Evolutionary conservation across 1,284 basidiomycete species (phyloP).

Genomic region (Sporisorium iseilematis-ciliati): DNA sequence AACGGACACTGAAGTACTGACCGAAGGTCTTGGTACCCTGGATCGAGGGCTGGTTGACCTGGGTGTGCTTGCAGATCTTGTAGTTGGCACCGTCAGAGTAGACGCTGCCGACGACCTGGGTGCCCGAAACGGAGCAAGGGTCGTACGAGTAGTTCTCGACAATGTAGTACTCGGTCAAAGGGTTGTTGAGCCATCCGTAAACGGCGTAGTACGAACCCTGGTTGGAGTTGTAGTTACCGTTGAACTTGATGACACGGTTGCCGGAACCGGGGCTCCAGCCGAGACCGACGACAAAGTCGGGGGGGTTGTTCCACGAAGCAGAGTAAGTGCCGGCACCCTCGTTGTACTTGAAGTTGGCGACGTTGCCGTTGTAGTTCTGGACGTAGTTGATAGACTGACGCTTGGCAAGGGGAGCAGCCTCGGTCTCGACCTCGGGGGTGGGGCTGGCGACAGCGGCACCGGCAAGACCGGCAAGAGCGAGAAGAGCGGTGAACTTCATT

Average conservation of each 20-base stretch:
- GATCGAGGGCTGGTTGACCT: slow-evolving; percentile 44
- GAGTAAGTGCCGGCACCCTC: slow-evolving; percentile 29
- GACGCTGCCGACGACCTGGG: slow-evolving; percentile 23
- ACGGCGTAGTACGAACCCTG: slow-evolving; percentile 39
- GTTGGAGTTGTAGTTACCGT: slow-evolving; percentile 27
- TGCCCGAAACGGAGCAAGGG: slow-evolving; percentile 24
- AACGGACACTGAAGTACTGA: slow-evolving; percentile 36
- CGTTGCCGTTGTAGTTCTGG: slow-evolving; percentile 41
- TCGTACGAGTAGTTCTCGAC: slow-evolving; percentile 45
- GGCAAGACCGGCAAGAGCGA: slow-evolving; percentile 16
- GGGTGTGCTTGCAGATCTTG: slow-evolving; percentile 47
- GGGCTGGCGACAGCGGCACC: slow-evolving; percentile 25
- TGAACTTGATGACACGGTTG: slow-evolving; percentile 34
- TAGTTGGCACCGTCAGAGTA: slow-evolving; percentile 33
- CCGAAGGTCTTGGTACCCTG: slow-evolving; percentile 45
- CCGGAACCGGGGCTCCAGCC: slow-evolving; percentile 24
- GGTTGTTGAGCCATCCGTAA: slow-evolving; percentile 44
- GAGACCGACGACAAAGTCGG: slow-evolving; percentile 37
- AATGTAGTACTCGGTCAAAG: slow-evolving; percentile 44
- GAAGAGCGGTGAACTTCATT: slow-evolving; percentile 27
- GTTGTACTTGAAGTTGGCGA: slow-evolving; percentile 35
- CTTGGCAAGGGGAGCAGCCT: slow-evolving; percentile 15
- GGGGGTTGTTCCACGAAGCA: slow-evolving; percentile 31
- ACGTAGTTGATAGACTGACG: slow-evolving; percentile 43
- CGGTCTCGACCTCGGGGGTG: slow-evolving; percentile 2